These are phyloP conservation scores for Cucurbita maxima DNA, from an alignment of 306 rosid genomes.

Conservation along the genomic window DNA sequence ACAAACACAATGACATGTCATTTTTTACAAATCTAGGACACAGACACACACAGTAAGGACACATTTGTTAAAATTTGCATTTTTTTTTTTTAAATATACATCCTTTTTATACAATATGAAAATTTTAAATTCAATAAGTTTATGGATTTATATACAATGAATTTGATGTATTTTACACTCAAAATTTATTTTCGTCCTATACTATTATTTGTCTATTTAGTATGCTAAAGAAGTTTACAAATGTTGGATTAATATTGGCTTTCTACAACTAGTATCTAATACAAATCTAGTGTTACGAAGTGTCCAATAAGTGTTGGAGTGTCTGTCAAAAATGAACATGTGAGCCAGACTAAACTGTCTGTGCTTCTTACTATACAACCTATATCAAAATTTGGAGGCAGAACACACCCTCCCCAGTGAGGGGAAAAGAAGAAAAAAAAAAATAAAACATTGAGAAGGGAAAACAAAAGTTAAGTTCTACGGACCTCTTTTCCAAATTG, in stretches of 20 bases:
- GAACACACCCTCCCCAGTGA: not conserved
- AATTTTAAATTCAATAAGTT: not conserved
- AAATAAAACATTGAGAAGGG: not conserved
- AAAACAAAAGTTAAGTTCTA: not conserved
- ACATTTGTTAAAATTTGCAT: not conserved
- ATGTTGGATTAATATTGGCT: too few species aligned
- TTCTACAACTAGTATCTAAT: not conserved
- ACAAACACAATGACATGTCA: not conserved
- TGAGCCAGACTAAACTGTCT: not conserved
- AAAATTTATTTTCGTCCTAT: not conserved
- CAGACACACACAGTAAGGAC: not conserved
- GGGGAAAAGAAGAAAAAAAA: not conserved
- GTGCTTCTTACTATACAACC: not conserved
- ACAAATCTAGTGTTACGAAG: too few species aligned
- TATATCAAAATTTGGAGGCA: not conserved
- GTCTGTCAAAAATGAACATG: not conserved
- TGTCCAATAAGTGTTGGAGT: not conserved
- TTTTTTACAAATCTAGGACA: not conserved
- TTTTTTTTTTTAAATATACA: too few species aligned
- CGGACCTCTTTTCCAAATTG: conserved; percentile 84
- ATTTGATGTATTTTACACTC: not conserved
- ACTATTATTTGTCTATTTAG: not conserved
- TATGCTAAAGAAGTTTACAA: not conserved
- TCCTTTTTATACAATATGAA: not conserved
- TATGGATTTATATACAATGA: not conserved